Percentiles rank a stretch among this genome's conserved stretches.
These are phyloP conservation scores for Blakeslea trispora DNA, from an alignment of 371 early-diverging fungal species.

Conservation along the genomic window DNA sequence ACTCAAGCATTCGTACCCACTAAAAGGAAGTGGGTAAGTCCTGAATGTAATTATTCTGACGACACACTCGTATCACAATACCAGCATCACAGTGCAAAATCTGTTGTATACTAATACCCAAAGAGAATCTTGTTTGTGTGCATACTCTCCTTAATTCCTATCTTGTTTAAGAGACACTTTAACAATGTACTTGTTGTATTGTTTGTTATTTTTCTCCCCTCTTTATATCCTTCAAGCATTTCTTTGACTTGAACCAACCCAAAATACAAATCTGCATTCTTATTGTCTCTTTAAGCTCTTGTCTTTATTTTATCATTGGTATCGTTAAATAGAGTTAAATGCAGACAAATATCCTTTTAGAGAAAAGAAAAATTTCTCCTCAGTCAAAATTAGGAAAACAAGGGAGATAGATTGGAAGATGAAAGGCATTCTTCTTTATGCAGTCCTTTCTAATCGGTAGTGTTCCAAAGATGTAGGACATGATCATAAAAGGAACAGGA, in stretches of 20 bases:
- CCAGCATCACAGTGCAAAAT: neutral
- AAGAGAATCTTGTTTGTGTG: neutral
- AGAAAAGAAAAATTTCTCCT: too few relatives aligned
- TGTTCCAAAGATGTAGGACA: slow-evolving; percentile 78
- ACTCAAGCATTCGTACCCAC: slow-evolving; percentile 7
- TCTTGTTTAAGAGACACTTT: neutral
- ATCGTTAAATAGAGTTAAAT: too few relatives aligned
- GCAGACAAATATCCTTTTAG: too few relatives aligned
- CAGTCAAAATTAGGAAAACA: too few relatives aligned
- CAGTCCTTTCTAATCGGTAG: neutral
- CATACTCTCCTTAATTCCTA: neutral
- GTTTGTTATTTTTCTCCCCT: too few relatives aligned
- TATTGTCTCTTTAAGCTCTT: too few relatives aligned
- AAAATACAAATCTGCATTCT: neutral
- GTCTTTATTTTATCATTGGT: too few relatives aligned
- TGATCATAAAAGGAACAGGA: slow-evolving; percentile 96
- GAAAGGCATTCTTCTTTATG: neutral
- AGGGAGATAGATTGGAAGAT: neutral
- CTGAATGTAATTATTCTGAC: slow-evolving; percentile 13
- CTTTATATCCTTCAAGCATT: neutral
- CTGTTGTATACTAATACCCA: neutral
- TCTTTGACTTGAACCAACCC: neutral
- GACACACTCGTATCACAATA: slow-evolving; percentile 13
- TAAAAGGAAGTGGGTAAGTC: slow-evolving; percentile 15
- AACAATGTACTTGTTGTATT: neutral